Conservation (phyloP, 495 filamentous ascomycete genomes). For the Daldinia childiae region DNA sequence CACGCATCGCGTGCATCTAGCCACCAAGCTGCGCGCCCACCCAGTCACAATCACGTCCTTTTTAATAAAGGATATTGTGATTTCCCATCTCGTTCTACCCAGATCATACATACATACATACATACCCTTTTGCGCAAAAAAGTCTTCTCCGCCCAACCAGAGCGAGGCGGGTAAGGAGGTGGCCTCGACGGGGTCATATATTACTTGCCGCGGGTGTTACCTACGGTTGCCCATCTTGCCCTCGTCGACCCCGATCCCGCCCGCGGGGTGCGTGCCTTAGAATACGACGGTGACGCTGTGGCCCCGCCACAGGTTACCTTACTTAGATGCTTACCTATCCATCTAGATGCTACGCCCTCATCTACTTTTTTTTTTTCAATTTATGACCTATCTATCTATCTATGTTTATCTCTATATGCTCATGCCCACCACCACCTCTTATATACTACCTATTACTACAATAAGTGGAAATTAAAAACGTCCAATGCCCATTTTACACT, state of each 20-base stretch:
- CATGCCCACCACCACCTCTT: slow-evolving; percentile 3
- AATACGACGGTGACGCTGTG: slow-evolving; percentile 36
- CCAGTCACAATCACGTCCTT: slow-evolving; percentile 34
- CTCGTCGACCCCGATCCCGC: slow-evolving; percentile 31
- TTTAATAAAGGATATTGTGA: slow-evolving; percentile 15
- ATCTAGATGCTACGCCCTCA: not conserved
- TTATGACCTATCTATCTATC: slow-evolving; percentile 1
- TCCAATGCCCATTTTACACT: too few relatives aligned
- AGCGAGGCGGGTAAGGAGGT: slow-evolving; percentile 35
- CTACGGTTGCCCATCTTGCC: slow-evolving; percentile 5
- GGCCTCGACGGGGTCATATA: slow-evolving; percentile 26
- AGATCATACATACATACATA: too few relatives aligned
- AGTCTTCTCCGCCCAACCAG: slow-evolving; percentile 27
- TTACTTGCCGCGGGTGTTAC: slow-evolving; percentile 40
- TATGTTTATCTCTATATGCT: not conserved
- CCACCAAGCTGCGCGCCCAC: slow-evolving; percentile 13
- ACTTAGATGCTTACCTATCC: not conserved
- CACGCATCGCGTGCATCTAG: slow-evolving; percentile 41
- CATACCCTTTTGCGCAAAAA: too few relatives aligned
- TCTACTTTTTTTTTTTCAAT: not conserved
- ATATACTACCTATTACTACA: not conserved
- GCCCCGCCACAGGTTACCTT: slow-evolving; percentile 14
- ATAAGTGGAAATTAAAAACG: too few relatives aligned
- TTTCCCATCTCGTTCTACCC: slow-evolving; percentile 21
- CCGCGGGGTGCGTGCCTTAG: slow-evolving; percentile 36